Base-by-base conservation (phyloP, 768 basidiomycete genomes). In the Pisolithus sp. region DNA sequence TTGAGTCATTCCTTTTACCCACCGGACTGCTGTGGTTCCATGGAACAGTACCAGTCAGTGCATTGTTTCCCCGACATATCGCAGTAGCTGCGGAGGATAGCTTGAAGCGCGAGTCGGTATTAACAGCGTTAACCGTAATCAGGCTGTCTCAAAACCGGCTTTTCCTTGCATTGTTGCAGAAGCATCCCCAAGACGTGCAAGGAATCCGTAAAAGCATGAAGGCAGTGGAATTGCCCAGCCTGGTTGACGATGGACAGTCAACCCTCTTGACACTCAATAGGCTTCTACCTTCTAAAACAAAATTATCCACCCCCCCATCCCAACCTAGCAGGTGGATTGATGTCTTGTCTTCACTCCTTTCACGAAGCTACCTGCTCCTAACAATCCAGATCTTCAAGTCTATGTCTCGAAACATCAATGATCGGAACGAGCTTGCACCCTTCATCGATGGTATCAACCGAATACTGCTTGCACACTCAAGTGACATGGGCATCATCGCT, bases 401-500 rank as follows among this genome's bases (percentile, higher is more conserved):
- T 1, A 80, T 89, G 75, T 81, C 84, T 2, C 69, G 86, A 13
- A 84, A 86, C 67, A 69, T 85, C 49, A 86, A 77, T 56, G 85
- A 87, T 54, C 74, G 83, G 12, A 75, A 75, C 44, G 88, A 91
- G 58, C 70, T 91, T 15, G 79, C 79, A 0, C 59, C 81, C 21
- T 72, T 86, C 10, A 67, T 88, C 18, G 86, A 89, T 62, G 85
- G 86, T 3, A 60, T 89, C 18, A 89, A 87, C 63, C 76, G 78
- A 5, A 82, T 86, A 40, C 68, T 91, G 17, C 68, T 87, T 28
- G 69, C 68, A 2, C 86, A 89, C 66, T 83, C 85, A 4, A 76
- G 82, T 58, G 88, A 89, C 58, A 77, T 85, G 42, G 84, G 82
- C n/a, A 80, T 89, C 48, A 80, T 91, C n/a, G 75, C 77, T 36